Evolutionary conservation across 768 basidiomycete genomes (phyloP).

Genomic region (Pisolithus microcarpus): DNA sequence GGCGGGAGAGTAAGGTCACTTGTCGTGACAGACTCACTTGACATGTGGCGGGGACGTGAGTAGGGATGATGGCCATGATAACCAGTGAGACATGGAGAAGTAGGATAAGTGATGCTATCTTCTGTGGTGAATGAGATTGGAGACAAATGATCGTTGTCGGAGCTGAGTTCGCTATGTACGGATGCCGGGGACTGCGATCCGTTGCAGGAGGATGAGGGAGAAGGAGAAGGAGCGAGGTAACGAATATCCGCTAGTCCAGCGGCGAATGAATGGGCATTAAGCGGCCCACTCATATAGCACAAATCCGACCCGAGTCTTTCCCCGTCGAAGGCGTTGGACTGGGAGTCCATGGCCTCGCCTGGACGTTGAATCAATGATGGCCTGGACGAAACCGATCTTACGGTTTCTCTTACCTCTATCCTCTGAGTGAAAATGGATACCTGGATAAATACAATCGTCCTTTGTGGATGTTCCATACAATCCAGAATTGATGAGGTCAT

Average conservation of each 20-base stretch:
- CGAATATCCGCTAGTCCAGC: not conserved
- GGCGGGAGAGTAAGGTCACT: not conserved
- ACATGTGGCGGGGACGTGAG: not conserved
- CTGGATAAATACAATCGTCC: too few species aligned
- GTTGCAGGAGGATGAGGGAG: constrained; percentile 20
- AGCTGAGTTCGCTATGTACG: constrained; percentile 9
- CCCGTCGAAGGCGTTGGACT: constrained; percentile 2
- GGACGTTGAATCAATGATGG: constrained; percentile 2
- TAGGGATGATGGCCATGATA: not conserved
- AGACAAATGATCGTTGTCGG: constrained; percentile 16
- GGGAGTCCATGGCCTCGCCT: not conserved
- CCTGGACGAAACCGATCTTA: constrained; percentile 8
- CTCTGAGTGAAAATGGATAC: not conserved
- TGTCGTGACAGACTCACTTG: constrained; percentile 3
- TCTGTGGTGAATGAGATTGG: constrained; percentile 14
- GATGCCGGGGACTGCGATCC: constrained; percentile 19
- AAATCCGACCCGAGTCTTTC: constrained; percentile 15
- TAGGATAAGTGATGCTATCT: constrained; percentile 2
- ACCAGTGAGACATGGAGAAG: not conserved
- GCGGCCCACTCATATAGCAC: not conserved
- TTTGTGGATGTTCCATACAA: too few species aligned
- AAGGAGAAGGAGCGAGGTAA: constrained; percentile 10
- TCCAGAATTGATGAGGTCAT: too few species aligned
- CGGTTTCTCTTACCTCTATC: constrained; percentile 3
- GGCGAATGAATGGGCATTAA: too few species aligned